Conservation (phyloP, 2,329 filamentous ascomycete species). For the Penicillium sclerotiorum region DNA sequence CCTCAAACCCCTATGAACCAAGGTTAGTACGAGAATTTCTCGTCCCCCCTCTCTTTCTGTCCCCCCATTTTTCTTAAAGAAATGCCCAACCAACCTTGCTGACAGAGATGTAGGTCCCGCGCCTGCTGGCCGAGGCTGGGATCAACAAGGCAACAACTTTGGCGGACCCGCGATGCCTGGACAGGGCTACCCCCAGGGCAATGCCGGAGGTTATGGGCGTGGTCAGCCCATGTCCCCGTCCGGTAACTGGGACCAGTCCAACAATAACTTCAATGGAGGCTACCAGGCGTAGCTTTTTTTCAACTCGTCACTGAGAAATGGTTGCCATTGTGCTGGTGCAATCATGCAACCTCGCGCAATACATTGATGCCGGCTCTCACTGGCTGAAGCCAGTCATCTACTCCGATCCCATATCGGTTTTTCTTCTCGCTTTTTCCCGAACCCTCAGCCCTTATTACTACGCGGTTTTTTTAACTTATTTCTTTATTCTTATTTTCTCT, state of each 20-base stretch:
- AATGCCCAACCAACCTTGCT: constrained; percentile 13
- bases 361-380: constrained; percentile 11
- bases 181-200: constrained; percentile 65
- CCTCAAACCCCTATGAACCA: constrained; percentile 63
- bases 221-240: constrained; percentile 60
- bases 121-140: constrained; percentile 59
- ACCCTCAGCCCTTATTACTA: too few species aligned
- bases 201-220: constrained; percentile 82
- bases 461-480: constrained; percentile 9
- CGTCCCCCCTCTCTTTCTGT: neutral
- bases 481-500: constrained; percentile 26
- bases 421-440: constrained; percentile 23
- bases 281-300: constrained; percentile 57
- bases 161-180: constrained; percentile 46
- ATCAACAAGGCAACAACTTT: constrained; percentile 58
- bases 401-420: constrained; percentile 3
- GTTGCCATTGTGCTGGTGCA: constrained; percentile 9
- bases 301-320: constrained; percentile 10
- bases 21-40: constrained; percentile 41
- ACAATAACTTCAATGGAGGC: constrained; percentile 59
- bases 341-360: constrained; percentile 6
- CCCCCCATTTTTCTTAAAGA: neutral
- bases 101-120: constrained; percentile 50
- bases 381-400: constrained; percentile 13
- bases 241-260: constrained; percentile 56